Evolutionary conservation across 2,329 filamentous ascomycete genomes (phyloP).

Genomic region (Basipetospora chlamydospora): DNA sequence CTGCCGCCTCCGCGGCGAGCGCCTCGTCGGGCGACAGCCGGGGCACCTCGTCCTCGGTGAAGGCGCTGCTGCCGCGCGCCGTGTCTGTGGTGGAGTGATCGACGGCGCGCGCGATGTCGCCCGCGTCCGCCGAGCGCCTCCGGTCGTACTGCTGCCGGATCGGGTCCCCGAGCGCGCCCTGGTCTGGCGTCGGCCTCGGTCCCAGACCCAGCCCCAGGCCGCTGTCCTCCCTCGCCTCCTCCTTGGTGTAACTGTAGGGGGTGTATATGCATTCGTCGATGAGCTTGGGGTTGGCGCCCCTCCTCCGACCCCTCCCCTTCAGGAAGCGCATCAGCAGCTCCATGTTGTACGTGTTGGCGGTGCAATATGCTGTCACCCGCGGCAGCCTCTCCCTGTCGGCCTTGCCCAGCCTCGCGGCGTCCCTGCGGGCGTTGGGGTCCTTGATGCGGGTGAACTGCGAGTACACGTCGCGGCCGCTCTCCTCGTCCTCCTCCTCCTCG

Average conservation of each 20-base stretch:
- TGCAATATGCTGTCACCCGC: slow-evolving; percentile 91
- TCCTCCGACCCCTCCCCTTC: slow-evolving; percentile 65
- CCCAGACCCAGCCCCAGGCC: slow-evolving; percentile 9
- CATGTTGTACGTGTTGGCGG: slow-evolving; percentile 80
- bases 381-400: slow-evolving; percentile 79
- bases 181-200: slow-evolving; percentile 14
- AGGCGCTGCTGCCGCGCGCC: slow-evolving; percentile 16
- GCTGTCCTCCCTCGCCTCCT: slow-evolving; percentile 20
- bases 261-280: slow-evolving; percentile 98
- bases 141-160: slow-evolving; percentile 51
- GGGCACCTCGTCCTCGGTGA: slow-evolving; percentile 18
- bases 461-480: slow-evolving; percentile 65
- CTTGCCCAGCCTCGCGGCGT: slow-evolving; percentile 85
- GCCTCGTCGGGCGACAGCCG: not conserved
- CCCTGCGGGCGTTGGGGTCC: slow-evolving; percentile 80
- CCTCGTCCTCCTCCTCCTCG: slow-evolving; percentile 27
- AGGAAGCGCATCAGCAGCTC: slow-evolving; percentile 81
- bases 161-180: no score
- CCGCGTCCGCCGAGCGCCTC: slow-evolving; percentile 62
- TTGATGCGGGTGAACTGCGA: slow-evolving; percentile 97
- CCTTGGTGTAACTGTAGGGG: slow-evolving; percentile 65
- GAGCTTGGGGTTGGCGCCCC: slow-evolving; percentile 73
- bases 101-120: slow-evolving; percentile 22
- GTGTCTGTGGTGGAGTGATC: slow-evolving; percentile 14
- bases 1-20: not conserved